A percentile compares a stretch with the other conserved stretches of the same genome.
Evolutionary conservation across 2,329 filamentous ascomycete genomes (phyloP).

Genomic region (Metarhizium rileyi): DNA sequence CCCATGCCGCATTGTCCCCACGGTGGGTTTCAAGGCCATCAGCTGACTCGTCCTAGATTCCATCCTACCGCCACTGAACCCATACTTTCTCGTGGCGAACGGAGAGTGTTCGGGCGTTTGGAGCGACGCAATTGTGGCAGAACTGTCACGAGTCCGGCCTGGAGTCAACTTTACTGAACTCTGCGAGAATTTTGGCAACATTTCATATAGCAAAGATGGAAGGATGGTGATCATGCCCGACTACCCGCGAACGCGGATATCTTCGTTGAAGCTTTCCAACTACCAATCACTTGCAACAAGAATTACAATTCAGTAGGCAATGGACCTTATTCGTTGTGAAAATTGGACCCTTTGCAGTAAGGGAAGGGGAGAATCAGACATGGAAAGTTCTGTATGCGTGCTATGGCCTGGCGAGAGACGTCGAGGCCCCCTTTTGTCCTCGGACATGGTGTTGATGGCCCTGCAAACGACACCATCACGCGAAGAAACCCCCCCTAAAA

Average conservation of each 20-base stretch:
- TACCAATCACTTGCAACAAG: slow-evolving; percentile 40
- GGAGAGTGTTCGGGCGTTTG: slow-evolving; percentile 59
- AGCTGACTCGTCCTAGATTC: slow-evolving; percentile 40
- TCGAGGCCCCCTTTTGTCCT: not conserved
- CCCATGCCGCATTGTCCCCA: not conserved
- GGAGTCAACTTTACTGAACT: slow-evolving; percentile 50
- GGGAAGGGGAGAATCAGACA: not conserved
- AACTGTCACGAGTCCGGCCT: slow-evolving; percentile 50
- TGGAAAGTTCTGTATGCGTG: not conserved
- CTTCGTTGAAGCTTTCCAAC: slow-evolving; percentile 48
- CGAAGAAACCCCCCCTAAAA: too few species aligned
- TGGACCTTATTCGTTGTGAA: not conserved
- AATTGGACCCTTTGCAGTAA: not conserved
- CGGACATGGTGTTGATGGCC: not conserved
- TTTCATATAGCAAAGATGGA: slow-evolving; percentile 49
- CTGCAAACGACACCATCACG: not conserved
- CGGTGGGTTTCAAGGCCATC: not conserved
- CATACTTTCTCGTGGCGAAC: slow-evolving; percentile 57
- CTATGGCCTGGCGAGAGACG: not conserved
- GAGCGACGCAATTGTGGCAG: slow-evolving; percentile 56
- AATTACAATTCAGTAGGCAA: slow-evolving; percentile 24
- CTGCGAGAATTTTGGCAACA: slow-evolving; percentile 52
- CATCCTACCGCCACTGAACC: slow-evolving; percentile 59
- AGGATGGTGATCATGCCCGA: slow-evolving; percentile 47
- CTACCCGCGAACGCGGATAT: slow-evolving; percentile 39